Evolutionary conservation across 345 rosid species (phyloP), one percentile per base, ranked within the genome.

Genomic region (Durio zibethinus): DNA sequence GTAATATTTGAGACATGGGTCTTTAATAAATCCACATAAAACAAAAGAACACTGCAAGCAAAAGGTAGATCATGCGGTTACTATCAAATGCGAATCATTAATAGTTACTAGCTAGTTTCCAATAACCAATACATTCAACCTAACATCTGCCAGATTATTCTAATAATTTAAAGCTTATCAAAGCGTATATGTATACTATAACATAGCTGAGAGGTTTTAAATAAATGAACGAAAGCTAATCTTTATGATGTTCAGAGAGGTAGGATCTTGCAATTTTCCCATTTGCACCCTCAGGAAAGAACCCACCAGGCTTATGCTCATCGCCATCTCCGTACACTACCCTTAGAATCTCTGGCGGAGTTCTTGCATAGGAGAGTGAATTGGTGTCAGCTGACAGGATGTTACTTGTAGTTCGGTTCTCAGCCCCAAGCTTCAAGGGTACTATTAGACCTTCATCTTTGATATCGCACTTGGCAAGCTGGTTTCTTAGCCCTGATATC

Each of bases 391-490:
- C 89, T 0, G 89, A 81, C 1, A 86, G 33, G 40, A 88, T 11
- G 53, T 88, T 88, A 36, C 80, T 84, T 0, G 75, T 20, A 5
- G 86, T 87, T 10, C 42, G 67, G 4, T 77, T 79, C 80, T 88
- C 92, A 0, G 90, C 90, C 4, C 92, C 90, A 0, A 82, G 84
- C 3, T 70, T 25, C 15, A 1, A 7, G 0, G 88, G 87, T 20
- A 88, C 91, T 2, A 70, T 56, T 7, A 88, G 38, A 60, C 89
- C 89, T 80, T 88, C 88, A 15, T 86, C 91, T 77, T 85, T 88
- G 53, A 77, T 72, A 14, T 88, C 89, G 9, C 86, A 73, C 72
- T 15, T 77, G 5, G 38, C 91, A 0, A 88, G 89, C 15, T 33
- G 0, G 70, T 88, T 86, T 68, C 89, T 75, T 0, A 86, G 84